Evolutionary conservation across 257 asterid species (phyloP).

Genomic region (Buddleja alternifolia): DNA sequence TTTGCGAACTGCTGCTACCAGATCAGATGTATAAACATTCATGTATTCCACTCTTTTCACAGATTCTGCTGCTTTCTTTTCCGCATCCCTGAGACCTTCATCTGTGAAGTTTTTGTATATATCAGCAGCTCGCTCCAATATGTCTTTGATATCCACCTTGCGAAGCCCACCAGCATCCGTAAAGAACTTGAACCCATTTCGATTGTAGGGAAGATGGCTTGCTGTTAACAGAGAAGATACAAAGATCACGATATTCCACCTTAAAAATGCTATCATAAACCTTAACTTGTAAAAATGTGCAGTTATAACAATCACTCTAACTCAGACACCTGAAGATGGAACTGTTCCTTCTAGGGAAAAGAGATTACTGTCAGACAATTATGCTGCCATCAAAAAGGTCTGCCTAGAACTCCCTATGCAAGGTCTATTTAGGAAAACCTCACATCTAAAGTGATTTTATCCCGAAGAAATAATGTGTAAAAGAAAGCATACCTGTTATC

Average conservation of each 20-base stretch:
- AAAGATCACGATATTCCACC: conserved; percentile 30
- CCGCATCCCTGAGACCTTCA: conserved; percentile 51
- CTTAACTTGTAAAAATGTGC: conserved; percentile 3
- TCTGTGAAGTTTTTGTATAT: conserved; percentile 59
- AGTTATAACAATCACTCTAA: neutral
- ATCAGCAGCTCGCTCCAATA: conserved; percentile 84
- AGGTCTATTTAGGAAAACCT: conserved; percentile 8
- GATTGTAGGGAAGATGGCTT: conserved; percentile 97
- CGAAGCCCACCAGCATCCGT: conserved; percentile 93
- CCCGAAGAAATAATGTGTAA: neutral
- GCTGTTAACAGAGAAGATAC: conserved; percentile 61
- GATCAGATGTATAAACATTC: conserved; percentile 84
- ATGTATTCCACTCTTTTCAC: conserved; percentile 83
- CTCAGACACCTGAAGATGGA: neutral
- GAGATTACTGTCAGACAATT: neutral
- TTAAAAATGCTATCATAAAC: neutral
- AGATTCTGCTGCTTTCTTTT: conserved; percentile 49
- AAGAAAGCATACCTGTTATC: conserved; percentile 73
- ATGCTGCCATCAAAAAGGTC: neutral
- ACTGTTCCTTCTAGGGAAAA: conserved; percentile 2
- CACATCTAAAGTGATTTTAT: neutral
- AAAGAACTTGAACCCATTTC: conserved; percentile 96
- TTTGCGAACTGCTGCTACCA: conserved; percentile 91
- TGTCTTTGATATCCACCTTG: conserved; percentile 91
- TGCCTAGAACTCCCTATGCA: neutral